A percentile compares a stretch with the other conserved stretches of the same genome.
These are phyloP conservation scores for Pyrus hybrid DNA, from an alignment of 331 rosid genomes.

Conservation along the genomic window DNA sequence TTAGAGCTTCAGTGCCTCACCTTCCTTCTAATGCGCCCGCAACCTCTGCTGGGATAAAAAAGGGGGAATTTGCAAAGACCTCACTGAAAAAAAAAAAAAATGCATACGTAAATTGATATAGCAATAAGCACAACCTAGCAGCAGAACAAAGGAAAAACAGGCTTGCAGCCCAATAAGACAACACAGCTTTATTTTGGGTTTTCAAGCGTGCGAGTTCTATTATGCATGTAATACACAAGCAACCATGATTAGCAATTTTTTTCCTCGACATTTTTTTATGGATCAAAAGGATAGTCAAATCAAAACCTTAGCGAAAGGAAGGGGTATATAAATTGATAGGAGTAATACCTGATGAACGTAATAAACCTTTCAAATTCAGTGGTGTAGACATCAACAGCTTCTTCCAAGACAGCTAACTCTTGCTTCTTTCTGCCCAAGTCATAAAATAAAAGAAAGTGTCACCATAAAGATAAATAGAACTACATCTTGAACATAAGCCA, in stretches of 20 bases:
- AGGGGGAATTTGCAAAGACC: constrained; percentile 87
- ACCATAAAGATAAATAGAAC: not conserved
- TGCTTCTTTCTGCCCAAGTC: constrained; percentile 44
- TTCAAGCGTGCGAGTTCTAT: not conserved
- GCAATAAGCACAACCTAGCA: not conserved
- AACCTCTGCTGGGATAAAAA: constrained; percentile 86
- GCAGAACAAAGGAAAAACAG: not conserved
- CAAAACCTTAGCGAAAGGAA: not conserved
- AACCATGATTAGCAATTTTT: not conserved
- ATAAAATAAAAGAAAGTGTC: constrained; percentile 1
- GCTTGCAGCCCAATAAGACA: not conserved
- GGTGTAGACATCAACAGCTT: constrained; percentile 69
- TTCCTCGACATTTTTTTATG: not conserved
- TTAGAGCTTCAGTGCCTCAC: constrained; percentile 27
- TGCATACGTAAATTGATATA: not conserved
- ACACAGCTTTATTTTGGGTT: not conserved
- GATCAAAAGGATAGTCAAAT: not conserved
- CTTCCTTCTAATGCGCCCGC: constrained; percentile 66
- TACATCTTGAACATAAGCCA: not conserved
- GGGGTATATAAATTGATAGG: not conserved
- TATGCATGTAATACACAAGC: not conserved
- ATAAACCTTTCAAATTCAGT: constrained; percentile 74
- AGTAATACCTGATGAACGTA: constrained; percentile 59
- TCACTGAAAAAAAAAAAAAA: constrained; percentile 42
- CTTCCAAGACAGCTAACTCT: constrained; percentile 52